Percentiles rank a stretch among this genome's conserved stretches.
Evolutionary conservation across 192 early-diverging fungal genomes (phyloP).

Genomic region (Rhizophlyctis rosea): DNA sequence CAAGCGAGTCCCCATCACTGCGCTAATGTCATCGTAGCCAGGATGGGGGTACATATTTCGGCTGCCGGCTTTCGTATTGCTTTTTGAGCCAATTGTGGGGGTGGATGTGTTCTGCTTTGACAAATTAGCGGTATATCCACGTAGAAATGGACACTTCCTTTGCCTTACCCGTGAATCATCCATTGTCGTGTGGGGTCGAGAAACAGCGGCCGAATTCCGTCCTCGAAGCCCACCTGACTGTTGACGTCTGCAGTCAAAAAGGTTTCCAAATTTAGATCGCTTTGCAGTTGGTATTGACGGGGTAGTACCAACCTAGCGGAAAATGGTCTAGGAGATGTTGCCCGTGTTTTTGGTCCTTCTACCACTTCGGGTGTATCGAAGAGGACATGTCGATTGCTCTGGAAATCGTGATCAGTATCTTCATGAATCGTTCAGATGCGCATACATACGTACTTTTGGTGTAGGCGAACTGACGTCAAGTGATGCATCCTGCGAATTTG

Average conservation of each 20-base stretch:
- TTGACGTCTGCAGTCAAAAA: slow-evolving; percentile 12
- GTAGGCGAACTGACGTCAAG: too few relatives aligned
- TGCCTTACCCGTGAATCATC: slow-evolving; percentile 17
- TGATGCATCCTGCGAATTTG: slow-evolving; percentile 1
- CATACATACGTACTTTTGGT: too few relatives aligned
- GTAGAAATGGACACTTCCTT: background rate
- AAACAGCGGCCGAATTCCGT: background rate
- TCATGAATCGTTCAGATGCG: too few relatives aligned
- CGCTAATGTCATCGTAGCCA: slow-evolving; percentile 8
- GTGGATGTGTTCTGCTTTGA: background rate
- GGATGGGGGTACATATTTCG: background rate
- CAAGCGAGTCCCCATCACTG: slow-evolving; percentile 17
- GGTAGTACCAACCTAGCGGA: slow-evolving; percentile 14
- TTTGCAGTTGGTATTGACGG: too few relatives aligned
- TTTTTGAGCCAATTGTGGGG: slow-evolving; percentile 1
- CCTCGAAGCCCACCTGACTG: slow-evolving; percentile 22
- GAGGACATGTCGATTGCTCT: slow-evolving; percentile 22
- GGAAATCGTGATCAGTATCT: too few relatives aligned
- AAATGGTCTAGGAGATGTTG: slow-evolving; percentile 21
- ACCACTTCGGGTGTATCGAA: slow-evolving; percentile 22
- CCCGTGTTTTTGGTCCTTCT: slow-evolving; percentile 8
- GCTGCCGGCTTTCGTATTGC: background rate
- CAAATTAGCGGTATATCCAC: background rate
- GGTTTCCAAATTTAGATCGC: background rate
- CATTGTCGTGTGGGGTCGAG: slow-evolving; percentile 24